Base-by-base conservation (phyloP, 768 basidiomycete genomes). In the Tephrocybe sp. region DNA sequence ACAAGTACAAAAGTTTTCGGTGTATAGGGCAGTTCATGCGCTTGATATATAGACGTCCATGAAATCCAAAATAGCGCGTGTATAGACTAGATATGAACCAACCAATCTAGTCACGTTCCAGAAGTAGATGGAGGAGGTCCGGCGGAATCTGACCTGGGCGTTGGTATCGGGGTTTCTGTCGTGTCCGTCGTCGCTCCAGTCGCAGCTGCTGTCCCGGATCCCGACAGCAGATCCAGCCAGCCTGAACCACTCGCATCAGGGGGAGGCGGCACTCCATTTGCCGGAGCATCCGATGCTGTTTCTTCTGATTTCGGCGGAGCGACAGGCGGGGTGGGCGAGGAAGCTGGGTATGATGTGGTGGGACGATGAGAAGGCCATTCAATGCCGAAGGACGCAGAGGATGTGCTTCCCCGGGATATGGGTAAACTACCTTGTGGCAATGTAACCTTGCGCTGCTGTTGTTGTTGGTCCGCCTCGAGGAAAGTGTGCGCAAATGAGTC, bases 401-500 rank as follows among this genome's bases (percentile, higher is more conserved):
- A 46, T 12, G 55, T 50, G 18, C 24, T 40, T 4, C 37, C 42
- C 8, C 46, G 49, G 4, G 49, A 31, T 1, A 54, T n/a, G 8
- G 54, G 19, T 13, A 47, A 8, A 4, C 42, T 50, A 22, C 37
- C 9, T 23, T 33, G 45, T 1, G 45, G 36, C 7, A 42, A 11
- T 6, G 53, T 9, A 11, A 47, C 42, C 29, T 53, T 53, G 18
- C 49, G 52, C 24, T 56, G 55, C 21, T 50, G 49, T 23, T 53
- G 55, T 23, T 50, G 49, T 23, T 53, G 52, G 27, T 68, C 63
- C n/a, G 64, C 64, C 49, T 66, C 64, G 5, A 66, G 53, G 42
- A 68, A 65, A 22, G 61, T 59, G 30, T 42, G 41, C 6, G 60
- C 60, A 29, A 65, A 65, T 45, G 62, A 55, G 19, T 61, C 63